These are phyloP conservation scores for Patellifolia procumbens DNA, from an alignment of 179 eudicot genomes.

Conservation along the genomic window DNA sequence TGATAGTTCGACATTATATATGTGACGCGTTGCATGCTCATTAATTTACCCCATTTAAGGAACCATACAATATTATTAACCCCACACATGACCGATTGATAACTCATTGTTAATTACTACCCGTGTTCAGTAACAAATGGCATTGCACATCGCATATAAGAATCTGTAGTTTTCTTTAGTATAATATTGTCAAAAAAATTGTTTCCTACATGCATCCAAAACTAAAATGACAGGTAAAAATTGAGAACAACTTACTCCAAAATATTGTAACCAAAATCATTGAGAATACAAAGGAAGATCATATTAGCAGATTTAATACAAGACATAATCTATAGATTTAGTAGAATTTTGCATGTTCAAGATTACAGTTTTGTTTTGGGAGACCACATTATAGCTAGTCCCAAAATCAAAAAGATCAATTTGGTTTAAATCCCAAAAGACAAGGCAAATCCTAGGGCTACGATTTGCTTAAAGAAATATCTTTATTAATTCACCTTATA, in stretches of 20 bases:
- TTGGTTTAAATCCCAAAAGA: constrained; percentile 16
- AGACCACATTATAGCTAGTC: constrained; percentile 15
- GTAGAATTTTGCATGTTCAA: constrained; percentile 11
- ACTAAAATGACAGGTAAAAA: too few species aligned
- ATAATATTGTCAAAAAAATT: too few species aligned
- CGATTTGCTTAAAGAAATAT: constrained; percentile 13
- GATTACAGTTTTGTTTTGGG: background rate
- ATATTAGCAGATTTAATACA: background rate
- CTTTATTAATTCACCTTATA: background rate
- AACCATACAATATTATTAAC: too few species aligned
- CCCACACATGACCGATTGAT: too few species aligned
- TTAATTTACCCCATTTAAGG: too few species aligned
- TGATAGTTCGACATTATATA: too few species aligned
- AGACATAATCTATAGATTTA: constrained; percentile 11
- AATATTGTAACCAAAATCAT: background rate
- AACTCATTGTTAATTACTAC: too few species aligned
- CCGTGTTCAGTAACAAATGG: too few species aligned
- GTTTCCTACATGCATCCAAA: too few species aligned
- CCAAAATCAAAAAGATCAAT: constrained; percentile 19
- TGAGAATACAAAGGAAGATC: constrained; percentile 8
- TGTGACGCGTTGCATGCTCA: too few species aligned
- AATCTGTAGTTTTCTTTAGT: too few species aligned
- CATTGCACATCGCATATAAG: too few species aligned
- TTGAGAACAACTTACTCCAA: background rate
- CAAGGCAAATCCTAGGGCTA: constrained; percentile 29